Base-by-base conservation (phyloP, 441 rosid species). In the Breynia disticha region DNA sequence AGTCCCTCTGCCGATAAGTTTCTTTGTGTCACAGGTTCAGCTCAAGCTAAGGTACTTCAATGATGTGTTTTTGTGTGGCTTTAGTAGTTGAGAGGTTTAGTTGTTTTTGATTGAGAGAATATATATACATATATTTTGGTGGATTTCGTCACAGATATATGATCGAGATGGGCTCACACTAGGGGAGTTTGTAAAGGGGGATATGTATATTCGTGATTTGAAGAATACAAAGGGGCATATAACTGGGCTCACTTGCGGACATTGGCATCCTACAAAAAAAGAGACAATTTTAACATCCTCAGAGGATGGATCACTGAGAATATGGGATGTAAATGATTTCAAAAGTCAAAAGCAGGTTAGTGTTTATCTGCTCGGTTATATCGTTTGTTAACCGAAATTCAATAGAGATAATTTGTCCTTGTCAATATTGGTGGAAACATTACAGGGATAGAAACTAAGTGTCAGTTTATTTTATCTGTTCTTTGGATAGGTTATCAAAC, bases 281-380 rank as follows among this genome's bases (percentile, higher is more conserved):
- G 96, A 89, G 78, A 93, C 96, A 4, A 64, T 93, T 65, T 73
- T 93, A 57, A 93, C 99, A 41, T 89, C 99, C 2, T 93, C 97
- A 0, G 99, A 93, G 75, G 99, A 93, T 60, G 97, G 99, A 20
- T 93, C 96, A 14, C 71, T 93, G 74, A 93, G 97, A 21, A 76
- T 84, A 46, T 93, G 99, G 97, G 99, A 93, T 77, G 97, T 89
- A 43, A 93, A 89, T 73, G 88, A 93, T 62, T 93, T 93, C 78
- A 78, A 81, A 65, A 79, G 84, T 76, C 99, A 93, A 66, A 89
- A 88, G 66, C 96, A 93, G 95, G 97, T 91, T 19, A 43, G 48
- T 42, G 0, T 19, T 14, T 39, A 39, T 54, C 11, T 39, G 44
- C 15, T 2, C 7, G 3, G 32, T 7, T 24, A 24, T 24, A 24